Base-by-base conservation (phyloP, 2,329 filamentous ascomycete species). In the Stromatinia cepivora region DNA sequence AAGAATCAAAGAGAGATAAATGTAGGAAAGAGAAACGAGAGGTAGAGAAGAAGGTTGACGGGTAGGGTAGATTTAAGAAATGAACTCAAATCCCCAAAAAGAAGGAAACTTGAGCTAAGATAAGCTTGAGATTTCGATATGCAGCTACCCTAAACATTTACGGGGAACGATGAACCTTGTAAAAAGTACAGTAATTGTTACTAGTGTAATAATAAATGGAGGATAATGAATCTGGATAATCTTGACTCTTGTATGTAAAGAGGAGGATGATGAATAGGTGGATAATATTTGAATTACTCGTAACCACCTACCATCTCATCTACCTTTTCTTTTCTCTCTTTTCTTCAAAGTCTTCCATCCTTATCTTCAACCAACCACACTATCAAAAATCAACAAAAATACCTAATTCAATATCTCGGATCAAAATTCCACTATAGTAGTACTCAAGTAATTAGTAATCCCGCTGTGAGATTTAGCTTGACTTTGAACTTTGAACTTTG, bases 81-180 rank as follows among this genome's bases (percentile, higher is more conserved):
- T 34, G 6, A 34, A 58, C 11, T 13, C 11, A 36, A 57, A 57
- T 36, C 54, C 22, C n/a, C 25, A 36, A 62, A 17, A 17, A 46
- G 58, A 50, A 62, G 42, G 58, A 61, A 62, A 50, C 20, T n/a
- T 42, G 45, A 48, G 25, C 28, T 31, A 62, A 62, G 45, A 36
- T 48, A 62, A 62, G 58, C 17, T 48, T 34, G 58, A 61, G 45
- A 62, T 48, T 62, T 62, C 22, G 58, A 62, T 62, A 62, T 62
- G 58, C 58, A 36, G 45, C 31, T 50, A 28, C 28, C 45, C 58
- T 50, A 48, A 46, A 61, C 25, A 34, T 28, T 9, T 31, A 61
- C 28, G 28, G 25, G 39, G 53, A n/a, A 36, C 34, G 34, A 58
- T 25, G 56, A 58, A 42, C n/a, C 36, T 25, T 58, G 36, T 42